Evolutionary conservation across 306 rosid species (phyloP).

Genomic region (Begonia loranthoides): DNA sequence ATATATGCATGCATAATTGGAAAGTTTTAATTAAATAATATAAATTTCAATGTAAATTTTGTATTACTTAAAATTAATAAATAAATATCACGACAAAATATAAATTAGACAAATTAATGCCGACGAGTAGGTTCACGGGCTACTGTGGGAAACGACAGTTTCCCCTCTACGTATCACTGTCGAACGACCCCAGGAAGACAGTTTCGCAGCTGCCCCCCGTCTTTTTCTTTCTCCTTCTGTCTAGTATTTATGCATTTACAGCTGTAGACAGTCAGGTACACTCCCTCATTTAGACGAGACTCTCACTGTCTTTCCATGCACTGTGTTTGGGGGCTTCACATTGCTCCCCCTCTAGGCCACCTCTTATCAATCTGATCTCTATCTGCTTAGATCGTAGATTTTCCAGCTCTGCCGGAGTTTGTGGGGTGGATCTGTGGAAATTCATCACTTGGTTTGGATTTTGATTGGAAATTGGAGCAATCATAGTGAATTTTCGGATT

Average conservation of each 20-base stretch:
- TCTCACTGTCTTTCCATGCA: no score
- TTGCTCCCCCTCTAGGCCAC: neutral
- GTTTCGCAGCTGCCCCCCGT: no score
- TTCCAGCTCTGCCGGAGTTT: slow-evolving; percentile 1
- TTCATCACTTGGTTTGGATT: neutral
- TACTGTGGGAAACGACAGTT: no score
- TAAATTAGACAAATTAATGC: no score
- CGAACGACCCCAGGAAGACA: no score
- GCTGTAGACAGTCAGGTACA: slow-evolving; percentile 23
- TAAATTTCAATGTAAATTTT: no score
- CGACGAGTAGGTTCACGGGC: no score
- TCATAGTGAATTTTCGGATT: neutral
- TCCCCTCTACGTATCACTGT: no score
- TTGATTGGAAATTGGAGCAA: neutral
- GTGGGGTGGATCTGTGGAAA: neutral
- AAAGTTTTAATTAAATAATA: no score
- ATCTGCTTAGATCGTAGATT: slow-evolving; percentile 7
- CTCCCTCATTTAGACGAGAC: neutral
- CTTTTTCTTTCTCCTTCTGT: neutral
- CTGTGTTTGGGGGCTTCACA: slow-evolving; percentile 4
- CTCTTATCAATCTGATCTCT: neutral
- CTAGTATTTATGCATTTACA: slow-evolving; percentile 24
- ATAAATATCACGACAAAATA: no score
- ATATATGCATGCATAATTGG: no score
- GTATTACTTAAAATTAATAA: no score